Evolutionary conservation across 2,329 filamentous ascomycete genomes (phyloP).

Genomic region (Xylaria sp.): DNA sequence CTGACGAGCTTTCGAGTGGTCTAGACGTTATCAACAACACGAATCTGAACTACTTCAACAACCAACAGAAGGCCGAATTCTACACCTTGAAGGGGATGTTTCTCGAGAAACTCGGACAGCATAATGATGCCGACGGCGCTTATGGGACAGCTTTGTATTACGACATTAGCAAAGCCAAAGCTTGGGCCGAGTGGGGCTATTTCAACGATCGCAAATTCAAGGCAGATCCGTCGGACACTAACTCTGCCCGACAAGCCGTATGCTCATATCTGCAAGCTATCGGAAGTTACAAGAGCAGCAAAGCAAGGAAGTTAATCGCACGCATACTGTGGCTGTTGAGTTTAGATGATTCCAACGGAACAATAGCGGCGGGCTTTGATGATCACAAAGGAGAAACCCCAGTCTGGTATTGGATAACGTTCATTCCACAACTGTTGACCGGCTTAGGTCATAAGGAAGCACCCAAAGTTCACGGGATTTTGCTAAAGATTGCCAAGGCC

Average conservation of each 20-base stretch:
- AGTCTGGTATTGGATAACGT: constrained; percentile 99
- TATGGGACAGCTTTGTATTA: constrained; percentile 96
- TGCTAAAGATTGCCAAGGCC: constrained; percentile 91
- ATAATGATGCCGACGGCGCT: constrained; percentile 88
- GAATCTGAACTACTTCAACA: constrained; percentile 97
- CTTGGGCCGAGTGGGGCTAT: constrained; percentile 98
- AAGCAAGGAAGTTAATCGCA: constrained; percentile 90
- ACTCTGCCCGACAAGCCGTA: constrained; percentile 85
- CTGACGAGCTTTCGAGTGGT: constrained; percentile 86
- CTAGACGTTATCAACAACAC: constrained; percentile 99
- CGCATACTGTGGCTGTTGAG: constrained; percentile 95
- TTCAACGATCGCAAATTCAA: constrained; percentile 98
- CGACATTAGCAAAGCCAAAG: constrained; percentile 92
- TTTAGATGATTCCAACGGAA: constrained; percentile 85
- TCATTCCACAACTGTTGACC: constrained; percentile 93
- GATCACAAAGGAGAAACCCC: constrained; percentile 97
- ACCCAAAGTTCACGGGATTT: constrained; percentile 80
- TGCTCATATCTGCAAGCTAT: constrained; percentile 97
- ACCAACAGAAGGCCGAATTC: constrained; percentile 96
- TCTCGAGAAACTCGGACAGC: constrained; percentile 88
- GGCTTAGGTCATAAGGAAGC: constrained; percentile 92
- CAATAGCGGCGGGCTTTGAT: constrained; percentile 84
- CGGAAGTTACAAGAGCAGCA: constrained; percentile 95
- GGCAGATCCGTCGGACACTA: constrained; percentile 80
- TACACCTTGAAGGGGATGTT: constrained; percentile 99